These are phyloP conservation scores for Endoconidiophora laricicola DNA, from an alignment of 2,329 filamentous ascomycete species.

Conservation along the genomic window DNA sequence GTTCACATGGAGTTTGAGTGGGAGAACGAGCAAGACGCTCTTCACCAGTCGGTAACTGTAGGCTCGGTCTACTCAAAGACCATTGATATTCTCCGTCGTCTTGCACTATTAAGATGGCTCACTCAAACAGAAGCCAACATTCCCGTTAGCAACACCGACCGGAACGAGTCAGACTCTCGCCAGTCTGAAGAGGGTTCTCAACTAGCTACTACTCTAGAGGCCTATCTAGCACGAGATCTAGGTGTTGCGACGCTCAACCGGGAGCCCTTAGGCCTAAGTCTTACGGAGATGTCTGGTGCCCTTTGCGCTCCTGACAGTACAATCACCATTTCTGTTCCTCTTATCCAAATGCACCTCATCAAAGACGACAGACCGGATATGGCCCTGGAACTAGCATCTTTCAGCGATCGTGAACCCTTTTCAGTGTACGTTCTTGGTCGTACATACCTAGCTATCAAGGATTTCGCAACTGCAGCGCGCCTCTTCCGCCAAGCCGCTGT, in stretches of 20 bases:
- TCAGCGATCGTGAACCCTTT: constrained; percentile 41
- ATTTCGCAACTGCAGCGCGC: constrained; percentile 54
- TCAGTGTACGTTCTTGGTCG: constrained; percentile 74
- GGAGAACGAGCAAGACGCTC: constrained; percentile 52
- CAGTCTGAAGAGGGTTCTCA: constrained; percentile 30
- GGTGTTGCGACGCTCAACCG: constrained; percentile 35
- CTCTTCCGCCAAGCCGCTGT: constrained; percentile 73
- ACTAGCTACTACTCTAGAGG: constrained; percentile 28
- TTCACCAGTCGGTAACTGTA: constrained; percentile 45
- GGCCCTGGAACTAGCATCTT: constrained; percentile 38
- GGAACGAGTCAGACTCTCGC: constrained; percentile 21
- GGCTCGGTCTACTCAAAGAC: constrained; percentile 53
- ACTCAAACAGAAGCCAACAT: constrained; percentile 40
- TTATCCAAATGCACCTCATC: constrained; percentile 46
- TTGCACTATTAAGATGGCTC: constrained; percentile 60
- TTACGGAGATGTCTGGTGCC: constrained; percentile 52
- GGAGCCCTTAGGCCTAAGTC: constrained; percentile 37
- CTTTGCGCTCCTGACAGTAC: constrained; percentile 48
- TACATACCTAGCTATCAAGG: constrained; percentile 54
- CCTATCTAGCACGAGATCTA: constrained; percentile 45
- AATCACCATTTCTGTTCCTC: constrained; percentile 43
- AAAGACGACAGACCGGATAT: constrained; percentile 43
- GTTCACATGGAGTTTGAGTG: constrained; percentile 76
- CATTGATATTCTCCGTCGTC: constrained; percentile 51
- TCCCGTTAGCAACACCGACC: constrained; percentile 24